Base-by-base conservation (phyloP, 495 filamentous ascomycete genomes). In the Massariosphaeria phaeospora region DNA sequence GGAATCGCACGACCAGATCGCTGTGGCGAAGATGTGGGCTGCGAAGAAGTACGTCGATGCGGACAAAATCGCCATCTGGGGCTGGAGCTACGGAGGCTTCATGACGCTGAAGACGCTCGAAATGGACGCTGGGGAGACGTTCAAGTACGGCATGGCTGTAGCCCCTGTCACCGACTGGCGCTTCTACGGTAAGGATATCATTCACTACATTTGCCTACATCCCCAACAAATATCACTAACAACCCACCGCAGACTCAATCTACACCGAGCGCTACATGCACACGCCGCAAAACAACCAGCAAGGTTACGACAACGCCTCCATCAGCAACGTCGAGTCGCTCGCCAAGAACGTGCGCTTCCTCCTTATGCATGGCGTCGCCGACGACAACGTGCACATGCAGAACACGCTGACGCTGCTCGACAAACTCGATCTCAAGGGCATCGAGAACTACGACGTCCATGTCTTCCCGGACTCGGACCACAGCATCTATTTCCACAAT, bases 311-410 rank as follows among this genome's bases (percentile, higher is more conserved):
- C 20, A 84, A 80, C 59, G 77, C 86, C 17, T 79, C 81, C 24
- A 85, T 98, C 62, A 77, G 62, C 34, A 84, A 97, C 64, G 81
- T 79, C 55, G 71, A 74, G 1, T 82, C 88, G 1, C 73, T 98
- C 13, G 67, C 71, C 15, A 65, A 84, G 56, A 95, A 86, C 61
- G 84, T 88, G 35, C 79, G 91, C 23, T 98, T 97, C 69, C 70
- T 97, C 20, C 68, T 98, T 52, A 95, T 96, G 87, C 93, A 98
- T 64, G 93, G 93, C 52, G 79, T 89, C 12, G 85, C 87, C 2
- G 93, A 98, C 61, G 93, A 98, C 70, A 98, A 98, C 61, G 93
- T 98, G 6, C 93, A 98, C 68, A 77, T 95, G 68, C 93, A 98
- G 69, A 97, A 95, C 66, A 84, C 89, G 1, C 75, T 96, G 44